A percentile compares a stretch with the other conserved stretches of the same genome.
Conservation (phyloP, 352 stramenopile genomes). For the Thraustotheca clavata region DNA sequence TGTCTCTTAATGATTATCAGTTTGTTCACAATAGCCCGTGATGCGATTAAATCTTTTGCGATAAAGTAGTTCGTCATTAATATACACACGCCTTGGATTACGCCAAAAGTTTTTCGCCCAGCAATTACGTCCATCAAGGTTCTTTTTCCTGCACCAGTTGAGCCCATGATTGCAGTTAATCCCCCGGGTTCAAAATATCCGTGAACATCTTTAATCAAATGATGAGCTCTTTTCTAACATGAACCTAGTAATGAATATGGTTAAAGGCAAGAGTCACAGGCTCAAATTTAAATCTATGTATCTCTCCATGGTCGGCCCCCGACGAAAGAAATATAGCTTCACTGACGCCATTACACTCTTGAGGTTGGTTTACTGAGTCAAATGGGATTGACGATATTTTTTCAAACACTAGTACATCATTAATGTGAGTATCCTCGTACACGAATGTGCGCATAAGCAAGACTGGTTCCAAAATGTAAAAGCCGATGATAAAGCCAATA, state of each 20-base stretch:
- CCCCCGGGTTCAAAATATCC: conserved; percentile 21
- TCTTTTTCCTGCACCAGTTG: conserved; percentile 18
- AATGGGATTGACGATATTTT: not conserved
- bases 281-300: not conserved
- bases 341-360: no score
- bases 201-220: conserved; percentile 22
- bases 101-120: conserved; percentile 14
- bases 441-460: no score
- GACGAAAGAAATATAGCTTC: no score
- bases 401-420: no score
- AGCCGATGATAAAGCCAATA: no score
- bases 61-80: conserved; percentile 66
- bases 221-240: conserved; percentile 44
- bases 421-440: no score
- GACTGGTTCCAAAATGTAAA: no score
- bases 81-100: conserved; percentile 27
- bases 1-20: conserved; percentile 44
- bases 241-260: conserved; percentile 33
- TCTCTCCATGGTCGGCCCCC: not conserved
- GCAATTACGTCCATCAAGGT: conserved; percentile 23
- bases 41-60: conserved; percentile 42
- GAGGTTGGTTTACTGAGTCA: not conserved
- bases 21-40: conserved; percentile 76
- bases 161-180: conserved; percentile 37
- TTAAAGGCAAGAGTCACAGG: conserved; percentile 19